phyloP scores from a whole-genome alignment of 176 grass and related monocot species.

The Ensete glaucum region DNA sequence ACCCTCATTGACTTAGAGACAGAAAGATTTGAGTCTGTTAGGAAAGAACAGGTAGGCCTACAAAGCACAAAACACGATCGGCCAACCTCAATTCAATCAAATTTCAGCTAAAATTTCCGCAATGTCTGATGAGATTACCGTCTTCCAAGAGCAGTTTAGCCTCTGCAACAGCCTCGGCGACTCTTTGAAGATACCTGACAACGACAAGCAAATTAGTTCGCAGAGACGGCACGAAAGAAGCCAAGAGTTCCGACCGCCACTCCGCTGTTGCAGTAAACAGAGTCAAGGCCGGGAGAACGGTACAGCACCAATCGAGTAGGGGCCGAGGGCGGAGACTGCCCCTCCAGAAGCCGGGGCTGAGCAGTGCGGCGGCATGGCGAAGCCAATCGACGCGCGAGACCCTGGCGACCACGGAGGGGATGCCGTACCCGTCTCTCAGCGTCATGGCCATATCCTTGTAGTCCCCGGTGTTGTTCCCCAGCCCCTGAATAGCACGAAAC shows the following conservation, averaged over 20 bases:
- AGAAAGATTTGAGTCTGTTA: too few species aligned
- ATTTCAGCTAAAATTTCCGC: not conserved
- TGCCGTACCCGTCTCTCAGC: conserved; percentile 51
- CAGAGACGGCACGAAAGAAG: too few species aligned
- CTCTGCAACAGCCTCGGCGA: conserved; percentile 53
- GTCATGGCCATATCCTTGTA: conserved; percentile 42
- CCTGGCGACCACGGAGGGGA: conserved; percentile 60
- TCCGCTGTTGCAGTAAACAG: too few species aligned
- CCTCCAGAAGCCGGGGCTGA: conserved; percentile 65
- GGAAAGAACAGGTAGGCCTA: too few species aligned
- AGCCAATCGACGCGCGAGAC: conserved; percentile 76
- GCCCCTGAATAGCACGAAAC: conserved; percentile 40
- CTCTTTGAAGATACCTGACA: conserved; percentile 64
- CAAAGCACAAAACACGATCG: too few species aligned
- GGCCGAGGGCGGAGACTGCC: conserved; percentile 64
- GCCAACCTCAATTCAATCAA: not conserved
- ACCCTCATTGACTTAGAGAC: too few species aligned
- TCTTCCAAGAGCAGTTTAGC: conserved; percentile 32
- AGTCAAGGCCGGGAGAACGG: too few species aligned
- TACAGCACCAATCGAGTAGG: conserved; percentile 57
- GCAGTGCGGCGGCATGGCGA: conserved; percentile 64
- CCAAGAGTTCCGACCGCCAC: too few species aligned
- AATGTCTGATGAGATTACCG: conserved; percentile 16
- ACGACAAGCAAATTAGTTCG: not conserved
- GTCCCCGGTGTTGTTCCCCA: conserved; percentile 88